These are phyloP conservation scores for Vaccinium myrtillus DNA, from an alignment of 148 eudicot species.

Conservation along the genomic window DNA sequence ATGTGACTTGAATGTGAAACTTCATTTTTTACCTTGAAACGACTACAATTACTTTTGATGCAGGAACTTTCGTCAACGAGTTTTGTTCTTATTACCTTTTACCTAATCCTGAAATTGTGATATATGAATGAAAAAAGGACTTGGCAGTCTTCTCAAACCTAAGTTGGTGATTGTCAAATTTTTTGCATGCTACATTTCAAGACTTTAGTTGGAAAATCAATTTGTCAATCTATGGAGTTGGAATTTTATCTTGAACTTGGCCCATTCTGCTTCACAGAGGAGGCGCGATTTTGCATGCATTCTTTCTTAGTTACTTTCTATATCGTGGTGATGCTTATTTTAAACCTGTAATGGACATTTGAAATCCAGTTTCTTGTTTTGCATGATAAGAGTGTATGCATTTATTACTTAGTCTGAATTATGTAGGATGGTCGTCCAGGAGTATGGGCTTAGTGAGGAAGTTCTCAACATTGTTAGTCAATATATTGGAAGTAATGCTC, in stretches of 20 bases:
- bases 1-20: neutral
- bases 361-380: neutral
- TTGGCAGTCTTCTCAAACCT: neutral
- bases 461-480: slow-evolving; percentile 55
- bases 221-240: neutral
- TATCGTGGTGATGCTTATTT: neutral
- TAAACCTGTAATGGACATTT: neutral
- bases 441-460: slow-evolving; percentile 60
- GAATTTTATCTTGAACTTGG: neutral
- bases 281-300: neutral
- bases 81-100: neutral
- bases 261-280: neutral
- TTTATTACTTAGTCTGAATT: slow-evolving; percentile 14
- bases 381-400: neutral
- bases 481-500: slow-evolving; percentile 60
- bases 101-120: neutral
- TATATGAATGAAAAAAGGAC: neutral
- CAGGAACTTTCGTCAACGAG: neutral
- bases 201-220: neutral
- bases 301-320: neutral
- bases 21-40: neutral
- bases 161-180: neutral
- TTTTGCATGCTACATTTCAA: neutral
- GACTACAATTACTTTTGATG: neutral
- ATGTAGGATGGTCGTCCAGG: slow-evolving; percentile 67